Percentiles rank a stretch among this genome's conserved stretches.
Evolutionary conservation across 345 rosid species (phyloP).

Genomic region (Murraya paniculata): DNA sequence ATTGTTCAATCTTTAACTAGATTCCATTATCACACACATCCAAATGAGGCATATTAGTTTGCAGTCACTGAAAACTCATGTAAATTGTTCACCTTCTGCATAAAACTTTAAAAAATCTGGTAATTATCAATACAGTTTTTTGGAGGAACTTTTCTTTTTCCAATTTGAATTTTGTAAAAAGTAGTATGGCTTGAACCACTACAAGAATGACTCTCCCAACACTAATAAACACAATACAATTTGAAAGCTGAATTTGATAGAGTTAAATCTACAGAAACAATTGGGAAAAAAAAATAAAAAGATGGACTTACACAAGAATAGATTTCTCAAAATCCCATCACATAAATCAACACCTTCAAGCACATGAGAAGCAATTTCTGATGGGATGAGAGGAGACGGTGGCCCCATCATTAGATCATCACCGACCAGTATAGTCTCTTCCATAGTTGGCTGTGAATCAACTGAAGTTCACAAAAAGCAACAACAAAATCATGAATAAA

Average conservation of each 20-base stretch:
- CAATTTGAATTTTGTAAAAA: not conserved
- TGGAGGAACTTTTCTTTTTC: not conserved
- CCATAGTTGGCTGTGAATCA: constrained; percentile 90
- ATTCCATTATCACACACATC: not conserved
- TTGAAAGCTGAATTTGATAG: not conserved
- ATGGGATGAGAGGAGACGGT: constrained; percentile 84
- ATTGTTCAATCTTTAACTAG: not conserved
- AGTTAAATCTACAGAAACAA: not conserved
- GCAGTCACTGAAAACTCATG: not conserved
- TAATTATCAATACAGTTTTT: not conserved
- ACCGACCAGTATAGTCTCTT: constrained; percentile 91
- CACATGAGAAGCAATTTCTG: constrained; percentile 88
- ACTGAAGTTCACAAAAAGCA: constrained; percentile 45
- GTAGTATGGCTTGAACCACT: not conserved
- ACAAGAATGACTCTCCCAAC: not conserved
- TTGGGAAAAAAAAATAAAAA: not conserved
- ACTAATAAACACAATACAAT: not conserved
- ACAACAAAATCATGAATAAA: not conserved
- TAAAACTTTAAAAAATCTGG: not conserved
- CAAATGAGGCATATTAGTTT: not conserved
- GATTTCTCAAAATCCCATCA: constrained; percentile 76
- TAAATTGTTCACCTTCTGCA: not conserved
- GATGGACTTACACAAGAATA: constrained; percentile 71
- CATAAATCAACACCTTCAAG: constrained; percentile 84
- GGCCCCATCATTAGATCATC: constrained; percentile 96